Evolutionary conservation across 2,329 filamentous ascomycete genomes (phyloP).

Genomic region (Aspergillus amoenus): DNA sequence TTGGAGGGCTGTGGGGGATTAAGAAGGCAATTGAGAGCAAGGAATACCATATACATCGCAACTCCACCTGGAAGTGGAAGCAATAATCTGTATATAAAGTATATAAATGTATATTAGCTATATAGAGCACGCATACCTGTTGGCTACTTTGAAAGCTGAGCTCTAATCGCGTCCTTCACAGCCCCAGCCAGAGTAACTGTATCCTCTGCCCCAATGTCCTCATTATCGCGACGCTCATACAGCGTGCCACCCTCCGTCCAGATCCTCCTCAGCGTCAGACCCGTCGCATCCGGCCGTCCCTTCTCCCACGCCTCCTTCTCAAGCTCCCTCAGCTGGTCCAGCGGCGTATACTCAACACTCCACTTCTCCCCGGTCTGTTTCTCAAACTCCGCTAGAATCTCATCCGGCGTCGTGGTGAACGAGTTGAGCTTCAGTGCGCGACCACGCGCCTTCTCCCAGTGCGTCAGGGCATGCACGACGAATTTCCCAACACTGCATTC

Average conservation of each 20-base stretch:
- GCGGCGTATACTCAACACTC: constrained; percentile 53
- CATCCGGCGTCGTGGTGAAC: constrained; percentile 64
- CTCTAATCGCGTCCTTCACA: constrained; percentile 33
- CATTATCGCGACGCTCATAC: constrained; percentile 68
- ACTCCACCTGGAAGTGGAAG: constrained; percentile 20
- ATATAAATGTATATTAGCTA: constrained; percentile 7
- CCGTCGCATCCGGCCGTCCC: constrained; percentile 52
- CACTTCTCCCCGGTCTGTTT: constrained; percentile 62
- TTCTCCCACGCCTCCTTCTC: constrained; percentile 62
- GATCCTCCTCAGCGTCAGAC: constrained; percentile 64
- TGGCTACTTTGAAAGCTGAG: constrained; percentile 2
- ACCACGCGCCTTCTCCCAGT: constrained; percentile 55
- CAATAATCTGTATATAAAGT: not conserved
- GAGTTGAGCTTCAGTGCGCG: constrained; percentile 68
- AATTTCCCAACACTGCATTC: constrained; percentile 62
- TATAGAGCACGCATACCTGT: not conserved
- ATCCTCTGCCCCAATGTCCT: constrained; percentile 53
- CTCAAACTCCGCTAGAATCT: constrained; percentile 67
- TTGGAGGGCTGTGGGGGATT: constrained; percentile 18
- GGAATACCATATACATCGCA: constrained; percentile 18
- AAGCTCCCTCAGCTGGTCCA: constrained; percentile 54
- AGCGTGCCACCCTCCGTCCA: constrained; percentile 72
- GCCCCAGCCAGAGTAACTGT: constrained; percentile 55
- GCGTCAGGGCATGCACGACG: constrained; percentile 61
- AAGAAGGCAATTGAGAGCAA: constrained; percentile 19